Percentiles rank a stretch among this genome's conserved stretches.
phyloP scores from a whole-genome alignment of 2,329 filamentous ascomycete species.

The Phialophora chinensis region DNA sequence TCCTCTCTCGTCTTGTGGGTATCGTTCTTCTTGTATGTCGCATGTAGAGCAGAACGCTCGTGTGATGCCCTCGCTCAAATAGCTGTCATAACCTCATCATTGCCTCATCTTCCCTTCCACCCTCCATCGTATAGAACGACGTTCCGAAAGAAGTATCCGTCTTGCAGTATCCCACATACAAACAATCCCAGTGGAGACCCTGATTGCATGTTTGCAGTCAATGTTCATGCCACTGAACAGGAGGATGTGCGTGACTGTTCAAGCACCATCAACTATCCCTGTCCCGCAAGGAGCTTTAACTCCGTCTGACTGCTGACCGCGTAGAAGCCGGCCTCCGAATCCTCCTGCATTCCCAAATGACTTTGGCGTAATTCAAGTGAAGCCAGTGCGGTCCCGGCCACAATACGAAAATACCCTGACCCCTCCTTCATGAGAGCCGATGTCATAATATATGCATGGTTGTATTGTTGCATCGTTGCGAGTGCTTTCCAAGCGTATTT shows the following conservation, averaged over 20 bases:
- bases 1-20: neutral
- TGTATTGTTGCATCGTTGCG: neutral
- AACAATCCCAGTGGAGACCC: neutral
- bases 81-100: neutral
- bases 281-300: neutral
- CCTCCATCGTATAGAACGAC: neutral
- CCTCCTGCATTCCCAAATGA: slow-evolving; percentile 2
- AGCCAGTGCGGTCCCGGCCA: neutral
- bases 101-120: neutral
- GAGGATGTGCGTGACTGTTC: neutral
- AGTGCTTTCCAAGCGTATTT: neutral
- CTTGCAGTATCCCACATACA: neutral
- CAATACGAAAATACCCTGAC: neutral
- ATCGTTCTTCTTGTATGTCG: neutral
- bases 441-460: neutral
- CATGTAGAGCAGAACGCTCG: neutral
- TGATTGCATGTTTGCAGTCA: neutral
- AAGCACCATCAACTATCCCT: neutral
- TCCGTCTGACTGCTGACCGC: slow-evolving; percentile 16
- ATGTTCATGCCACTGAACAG: neutral
- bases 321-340: neutral
- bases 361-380: neutral
- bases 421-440: neutral
- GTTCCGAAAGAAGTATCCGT: neutral
- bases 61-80: neutral